Percentiles rank a stretch among this genome's conserved stretches.
Conservation (phyloP, 2,329 filamentous ascomycete species). For the Ophiostoma ips region DNA sequence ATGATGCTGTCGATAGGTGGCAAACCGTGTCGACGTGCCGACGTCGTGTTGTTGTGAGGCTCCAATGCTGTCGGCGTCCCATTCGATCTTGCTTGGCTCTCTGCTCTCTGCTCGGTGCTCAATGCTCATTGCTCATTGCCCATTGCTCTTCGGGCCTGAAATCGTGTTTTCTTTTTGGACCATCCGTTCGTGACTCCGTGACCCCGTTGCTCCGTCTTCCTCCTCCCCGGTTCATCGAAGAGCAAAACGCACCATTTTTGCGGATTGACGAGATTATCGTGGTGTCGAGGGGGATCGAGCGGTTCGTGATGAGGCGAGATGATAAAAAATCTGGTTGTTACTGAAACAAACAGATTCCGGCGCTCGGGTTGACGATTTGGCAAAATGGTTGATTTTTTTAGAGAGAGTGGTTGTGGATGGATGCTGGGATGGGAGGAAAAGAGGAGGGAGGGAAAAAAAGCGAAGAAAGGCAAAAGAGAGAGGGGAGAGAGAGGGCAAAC, state of each 20-base stretch:
- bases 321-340: conserved; percentile 29
- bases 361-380: conserved; percentile 25
- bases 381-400: conserved; percentile 22
- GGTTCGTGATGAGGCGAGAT: conserved; percentile 22
- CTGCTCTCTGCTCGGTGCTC: too few species aligned
- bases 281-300: conserved; percentile 30
- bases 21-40: too few species aligned
- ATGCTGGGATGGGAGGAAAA: not conserved
- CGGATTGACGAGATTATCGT: conserved; percentile 32
- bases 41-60: too few species aligned
- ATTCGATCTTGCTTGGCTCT: too few species aligned
- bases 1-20: too few species aligned
- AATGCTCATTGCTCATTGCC: too few species aligned
- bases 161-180: too few species aligned
- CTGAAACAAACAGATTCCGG: conserved; percentile 34
- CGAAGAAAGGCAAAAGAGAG: conserved; percentile 16
- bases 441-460: conserved; percentile 2
- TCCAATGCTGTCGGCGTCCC: too few species aligned
- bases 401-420: conserved; percentile 9
- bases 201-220: too few species aligned
- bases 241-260: conserved; percentile 47
- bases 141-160: too few species aligned
- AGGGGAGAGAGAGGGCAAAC: conserved; percentile 13
- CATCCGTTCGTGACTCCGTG: too few species aligned
- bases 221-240: not conserved